Evolutionary conservation across 257 asterid genomes (phyloP), one percentile per base, ranked within the genome.

Genomic region (Dorcoceras hygrometricum): DNA sequence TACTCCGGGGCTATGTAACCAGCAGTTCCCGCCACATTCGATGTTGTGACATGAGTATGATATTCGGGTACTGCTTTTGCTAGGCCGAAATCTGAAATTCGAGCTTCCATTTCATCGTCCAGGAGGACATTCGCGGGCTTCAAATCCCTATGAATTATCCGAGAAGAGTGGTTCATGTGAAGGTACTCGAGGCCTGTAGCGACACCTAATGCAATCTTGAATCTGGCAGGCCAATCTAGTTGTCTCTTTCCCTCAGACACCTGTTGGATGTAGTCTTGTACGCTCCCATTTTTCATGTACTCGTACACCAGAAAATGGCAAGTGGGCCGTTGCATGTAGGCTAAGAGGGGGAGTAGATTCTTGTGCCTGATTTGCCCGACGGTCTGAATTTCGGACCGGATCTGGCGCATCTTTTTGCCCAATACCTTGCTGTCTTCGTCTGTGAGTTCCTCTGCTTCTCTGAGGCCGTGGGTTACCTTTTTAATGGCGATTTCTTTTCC

Each of bases 1-100:
- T 87, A 92, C 82, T 89, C 96, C 0, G 95, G 97, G 0, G 98
- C 97, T 0, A 92, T 92, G 77, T 86, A 93, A 6, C 97, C 99
- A 1, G 74, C 75, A 0, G 99, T 93, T 14, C 99, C 97, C 0
- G 93, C 97, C 11, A 89, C 83, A 2, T 89, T 83, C 0, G 96
- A 84, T 1, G 91, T 80, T 1, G 97, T 73, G 16, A 84, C 68
- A 36, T 88, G 96, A 4, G 95, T 88, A 65, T 79, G 55, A 0
- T 81, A 74, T 5, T 78, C 96, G 0, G 96, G 97, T 65, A 93
- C 74, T 0, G 92, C 86, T 63, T 88, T 93, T 1, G 97, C 96
- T 0, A 88, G 85, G 79, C 99, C 96, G 27, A 90, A 90, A 56
- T 93, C 97, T 0, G 99, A 78, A 5, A 93, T 88, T 28, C 96